Conservation (phyloP, 805 yeast species). For the Myxozyma lipomycoides region DNA sequence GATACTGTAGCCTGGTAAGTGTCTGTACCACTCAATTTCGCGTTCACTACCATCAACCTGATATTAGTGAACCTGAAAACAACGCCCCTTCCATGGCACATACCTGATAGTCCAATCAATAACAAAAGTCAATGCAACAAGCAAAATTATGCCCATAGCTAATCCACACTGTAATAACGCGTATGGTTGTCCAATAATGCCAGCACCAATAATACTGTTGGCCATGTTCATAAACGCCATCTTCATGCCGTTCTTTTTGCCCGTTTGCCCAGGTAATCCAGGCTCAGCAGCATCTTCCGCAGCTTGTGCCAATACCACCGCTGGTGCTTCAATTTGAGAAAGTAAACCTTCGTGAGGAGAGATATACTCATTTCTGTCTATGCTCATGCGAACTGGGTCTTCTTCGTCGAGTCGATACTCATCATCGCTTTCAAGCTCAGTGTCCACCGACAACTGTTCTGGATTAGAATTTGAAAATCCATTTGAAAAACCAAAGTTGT, state of each 20-base stretch:
- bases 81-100: neutral
- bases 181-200: slow-evolving; percentile 89
- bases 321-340: slow-evolving; percentile 23
- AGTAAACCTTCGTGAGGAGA: slow-evolving; percentile 17
- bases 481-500: neutral
- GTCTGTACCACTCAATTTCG: slow-evolving; percentile 68
- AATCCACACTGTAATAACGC: slow-evolving; percentile 81
- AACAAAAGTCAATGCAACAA: slow-evolving; percentile 57
- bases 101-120: slow-evolving; percentile 79
- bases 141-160: slow-evolving; percentile 61
- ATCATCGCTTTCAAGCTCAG: too few species aligned
- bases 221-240: slow-evolving; percentile 98
- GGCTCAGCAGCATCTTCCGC: slow-evolving; percentile 1
- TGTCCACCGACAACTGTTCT: too few species aligned
- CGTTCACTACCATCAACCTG: slow-evolving; percentile 72
- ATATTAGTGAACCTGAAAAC: neutral
- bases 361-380: neutral
- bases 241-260: slow-evolving; percentile 53
- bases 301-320: slow-evolving; percentile 15
- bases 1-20: slow-evolving; percentile 84
- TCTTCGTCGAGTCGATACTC: slow-evolving; percentile 12
- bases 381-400: slow-evolving; percentile 4
- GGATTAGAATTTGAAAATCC: neutral
- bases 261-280: slow-evolving; percentile 28
- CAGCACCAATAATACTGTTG: slow-evolving; percentile 91